These are phyloP conservation scores for Cnidoscolus chayamansa DNA, from an alignment of 441 rosid species.

Conservation along the genomic window DNA sequence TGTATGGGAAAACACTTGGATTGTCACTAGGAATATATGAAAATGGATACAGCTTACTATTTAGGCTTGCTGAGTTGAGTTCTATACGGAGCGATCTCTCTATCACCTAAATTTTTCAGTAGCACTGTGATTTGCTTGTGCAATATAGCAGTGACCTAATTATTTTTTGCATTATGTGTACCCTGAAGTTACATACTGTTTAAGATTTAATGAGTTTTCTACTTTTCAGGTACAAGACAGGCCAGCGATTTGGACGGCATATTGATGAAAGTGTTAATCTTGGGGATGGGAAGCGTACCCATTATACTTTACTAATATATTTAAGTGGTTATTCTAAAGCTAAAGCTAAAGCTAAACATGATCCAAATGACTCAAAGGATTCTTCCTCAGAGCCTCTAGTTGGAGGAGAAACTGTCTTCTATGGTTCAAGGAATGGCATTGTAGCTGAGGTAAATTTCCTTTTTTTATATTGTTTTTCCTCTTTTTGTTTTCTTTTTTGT, in stretches of 20 bases:
- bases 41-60: too few species aligned
- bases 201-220: slow-evolving; percentile 9
- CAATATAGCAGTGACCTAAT: too few species aligned
- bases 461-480: neutral
- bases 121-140: too few species aligned
- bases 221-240: slow-evolving; percentile 64
- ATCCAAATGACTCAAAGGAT: slow-evolving; percentile 27
- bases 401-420: slow-evolving; percentile 96
- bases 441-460: slow-evolving; percentile 62
- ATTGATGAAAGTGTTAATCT: slow-evolving; percentile 83
- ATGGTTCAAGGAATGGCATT: slow-evolving; percentile 63
- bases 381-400: slow-evolving; percentile 49
- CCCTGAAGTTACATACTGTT: neutral
- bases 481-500: neutral
- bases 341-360: slow-evolving; percentile 47
- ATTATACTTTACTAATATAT: slow-evolving; percentile 80
- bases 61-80: too few species aligned
- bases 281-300: slow-evolving; percentile 55
- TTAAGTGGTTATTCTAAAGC: slow-evolving; percentile 62
- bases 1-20: too few species aligned
- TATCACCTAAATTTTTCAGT: too few species aligned
- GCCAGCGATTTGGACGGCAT: slow-evolving; percentile 83
- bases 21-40: too few species aligned
- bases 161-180: too few species aligned
- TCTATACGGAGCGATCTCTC: too few species aligned